A percentile compares a stretch with the other conserved stretches of the same genome.
Evolutionary conservation across 2,329 filamentous ascomycete genomes (phyloP).

Genomic region (Claviceps maximensis): DNA sequence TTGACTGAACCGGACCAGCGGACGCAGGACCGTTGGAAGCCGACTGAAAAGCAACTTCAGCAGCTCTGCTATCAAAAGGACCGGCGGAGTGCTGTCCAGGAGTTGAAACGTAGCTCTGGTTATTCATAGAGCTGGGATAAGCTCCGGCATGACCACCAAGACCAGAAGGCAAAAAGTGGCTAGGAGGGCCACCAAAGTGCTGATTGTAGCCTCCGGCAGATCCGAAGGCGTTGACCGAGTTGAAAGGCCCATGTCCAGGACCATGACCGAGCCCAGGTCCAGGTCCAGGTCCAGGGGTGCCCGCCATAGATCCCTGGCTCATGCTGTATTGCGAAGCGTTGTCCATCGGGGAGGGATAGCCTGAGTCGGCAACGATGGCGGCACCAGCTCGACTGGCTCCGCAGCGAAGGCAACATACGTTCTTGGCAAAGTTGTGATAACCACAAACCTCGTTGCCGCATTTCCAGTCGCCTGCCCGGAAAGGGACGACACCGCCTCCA

Average conservation of each 20-base stretch:
- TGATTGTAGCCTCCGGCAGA: conserved; percentile 54
- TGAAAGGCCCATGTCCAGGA: conserved; percentile 63
- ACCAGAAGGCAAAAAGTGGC: conserved; percentile 81
- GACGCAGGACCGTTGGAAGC: conserved; percentile 71
- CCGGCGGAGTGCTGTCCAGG: conserved; percentile 71
- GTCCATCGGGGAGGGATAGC: conserved; percentile 84
- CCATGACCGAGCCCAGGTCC: conserved; percentile 42
- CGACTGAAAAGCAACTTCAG: conserved; percentile 87
- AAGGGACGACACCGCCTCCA: conserved; percentile 78
- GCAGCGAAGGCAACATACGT: conserved; percentile 92
- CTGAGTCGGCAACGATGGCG: conserved; percentile 86
- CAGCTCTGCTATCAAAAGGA: conserved; percentile 83
- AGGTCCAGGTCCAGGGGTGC: conserved; percentile 59
- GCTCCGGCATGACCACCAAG: conserved; percentile 55
- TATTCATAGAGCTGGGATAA: conserved; percentile 71
- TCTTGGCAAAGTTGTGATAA: conserved; percentile 99
- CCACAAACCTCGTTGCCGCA: conserved; percentile 94
- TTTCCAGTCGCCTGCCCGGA: conserved; percentile 98
- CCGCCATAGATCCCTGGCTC: conserved; percentile 77
- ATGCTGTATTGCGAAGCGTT: conserved; percentile 71
- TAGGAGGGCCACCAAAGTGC: conserved; percentile 77
- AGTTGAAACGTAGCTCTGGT: conserved; percentile 58
- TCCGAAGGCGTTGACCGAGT: conserved; percentile 56
- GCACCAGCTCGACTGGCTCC: conserved; percentile 89
- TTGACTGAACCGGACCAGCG: conserved; percentile 57